These are phyloP conservation scores for Panaeolus cyanescens DNA, from an alignment of 768 basidiomycete species.

Conservation along the genomic window DNA sequence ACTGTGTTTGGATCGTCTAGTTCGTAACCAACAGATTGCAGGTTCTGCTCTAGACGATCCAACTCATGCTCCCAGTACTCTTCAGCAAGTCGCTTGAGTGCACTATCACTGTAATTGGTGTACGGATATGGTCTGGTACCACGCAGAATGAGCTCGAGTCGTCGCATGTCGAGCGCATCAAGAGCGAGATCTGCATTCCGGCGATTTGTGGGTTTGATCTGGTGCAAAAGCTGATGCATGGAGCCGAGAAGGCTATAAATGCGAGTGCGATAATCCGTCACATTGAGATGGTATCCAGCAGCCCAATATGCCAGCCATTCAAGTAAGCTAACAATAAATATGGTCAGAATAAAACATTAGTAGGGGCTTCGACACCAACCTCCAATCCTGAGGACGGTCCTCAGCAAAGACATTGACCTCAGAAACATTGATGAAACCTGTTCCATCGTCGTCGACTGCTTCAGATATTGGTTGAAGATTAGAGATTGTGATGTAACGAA, in stretches of 20 bases:
- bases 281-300: slow-evolving; percentile 21
- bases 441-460: slow-evolving; percentile 42
- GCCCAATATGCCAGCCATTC: slow-evolving; percentile 30
- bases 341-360: neutral
- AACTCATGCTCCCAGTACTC: slow-evolving; percentile 7
- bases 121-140: slow-evolving; percentile 15
- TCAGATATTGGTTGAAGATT: slow-evolving; percentile 35
- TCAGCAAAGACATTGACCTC: slow-evolving; percentile 35
- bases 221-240: slow-evolving; percentile 9
- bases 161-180: neutral
- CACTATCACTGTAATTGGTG: neutral
- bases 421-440: slow-evolving; percentile 36
- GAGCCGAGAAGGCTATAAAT: slow-evolving; percentile 16
- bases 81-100: slow-evolving; percentile 10
- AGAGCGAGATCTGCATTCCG: slow-evolving; percentile 14
- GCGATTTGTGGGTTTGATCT: slow-evolving; percentile 16
- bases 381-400: slow-evolving; percentile 30
- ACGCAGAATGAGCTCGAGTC: slow-evolving; percentile 17
- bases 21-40: slow-evolving; percentile 15
- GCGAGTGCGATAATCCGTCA: slow-evolving; percentile 15
- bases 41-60: slow-evolving; percentile 13
- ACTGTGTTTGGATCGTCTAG: slow-evolving; percentile 17
- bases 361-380: slow-evolving; percentile 8
- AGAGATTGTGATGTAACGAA: slow-evolving; percentile 31
- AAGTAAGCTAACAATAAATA: slow-evolving; percentile 14